Conservation (phyloP, 2,329 filamentous ascomycete species). For the Paecilomyces sp. region DNA sequence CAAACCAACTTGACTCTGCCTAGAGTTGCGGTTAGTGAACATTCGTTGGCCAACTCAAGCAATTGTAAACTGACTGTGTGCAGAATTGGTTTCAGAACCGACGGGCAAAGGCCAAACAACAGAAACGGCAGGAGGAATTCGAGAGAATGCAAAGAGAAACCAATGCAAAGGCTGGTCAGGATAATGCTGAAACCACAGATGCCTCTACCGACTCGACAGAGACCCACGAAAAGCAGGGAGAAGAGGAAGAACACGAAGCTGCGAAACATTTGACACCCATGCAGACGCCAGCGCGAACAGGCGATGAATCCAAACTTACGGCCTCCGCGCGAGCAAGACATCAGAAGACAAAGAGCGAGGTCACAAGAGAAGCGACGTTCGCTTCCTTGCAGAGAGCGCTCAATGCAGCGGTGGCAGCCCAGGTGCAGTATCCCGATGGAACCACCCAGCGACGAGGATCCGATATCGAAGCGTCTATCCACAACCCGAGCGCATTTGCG, state of each 20-base stretch:
- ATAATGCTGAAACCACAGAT: slow-evolving; percentile 23
- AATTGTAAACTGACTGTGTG: not conserved
- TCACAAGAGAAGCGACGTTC: slow-evolving; percentile 34
- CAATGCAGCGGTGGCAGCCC: slow-evolving; percentile 34
- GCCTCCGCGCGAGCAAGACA: slow-evolving; percentile 23
- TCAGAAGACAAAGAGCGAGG: slow-evolving; percentile 30
- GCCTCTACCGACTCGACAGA: slow-evolving; percentile 12
- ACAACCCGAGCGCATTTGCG: slow-evolving; percentile 18
- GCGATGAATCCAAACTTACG: slow-evolving; percentile 10
- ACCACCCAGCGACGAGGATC: slow-evolving; percentile 12
- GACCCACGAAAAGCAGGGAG: slow-evolving; percentile 13
- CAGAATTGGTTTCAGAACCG: slow-evolving; percentile 50
- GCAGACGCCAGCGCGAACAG: not conserved
- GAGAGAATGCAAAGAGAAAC: slow-evolving; percentile 34
- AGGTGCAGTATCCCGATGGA: slow-evolving; percentile 20
- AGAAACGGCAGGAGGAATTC: slow-evolving; percentile 43
- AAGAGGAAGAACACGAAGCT: slow-evolving; percentile 1
- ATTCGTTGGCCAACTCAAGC: not conserved
- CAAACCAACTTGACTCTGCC: slow-evolving; percentile 43
- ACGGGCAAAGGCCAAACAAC: slow-evolving; percentile 46
- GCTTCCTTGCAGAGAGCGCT: slow-evolving; percentile 39
- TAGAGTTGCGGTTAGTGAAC: slow-evolving; percentile 40
- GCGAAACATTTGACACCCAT: not conserved
- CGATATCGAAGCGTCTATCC: slow-evolving; percentile 21
- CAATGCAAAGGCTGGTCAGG: slow-evolving; percentile 15